phyloP scores from a whole-genome alignment of 306 rosid species.

The Rosa chinensis region DNA sequence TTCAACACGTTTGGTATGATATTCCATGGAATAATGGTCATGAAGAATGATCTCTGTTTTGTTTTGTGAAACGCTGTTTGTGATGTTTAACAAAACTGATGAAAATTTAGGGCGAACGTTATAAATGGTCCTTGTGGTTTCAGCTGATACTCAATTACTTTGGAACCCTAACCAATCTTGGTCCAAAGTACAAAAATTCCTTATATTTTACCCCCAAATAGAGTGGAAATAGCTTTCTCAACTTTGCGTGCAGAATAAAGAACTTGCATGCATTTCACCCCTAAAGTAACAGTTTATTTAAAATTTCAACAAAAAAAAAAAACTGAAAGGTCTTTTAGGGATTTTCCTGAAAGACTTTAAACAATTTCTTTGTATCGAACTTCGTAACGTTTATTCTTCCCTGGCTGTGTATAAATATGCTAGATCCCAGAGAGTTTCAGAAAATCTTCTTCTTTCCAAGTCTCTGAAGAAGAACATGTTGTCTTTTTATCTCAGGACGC shows the following conservation, averaged over 20 bases:
- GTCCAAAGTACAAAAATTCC: too few relatives aligned
- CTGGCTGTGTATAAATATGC: background rate
- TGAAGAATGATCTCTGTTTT: background rate
- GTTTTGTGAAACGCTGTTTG: background rate
- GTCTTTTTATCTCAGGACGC: background rate
- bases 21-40: background rate
- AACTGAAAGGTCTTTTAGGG: background rate
- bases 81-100: background rate
- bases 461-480: background rate
- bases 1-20: background rate
- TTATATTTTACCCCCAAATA: background rate
- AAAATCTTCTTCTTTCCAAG: background rate
- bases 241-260: background rate
- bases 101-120: background rate
- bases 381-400: background rate
- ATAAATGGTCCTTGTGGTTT: background rate
- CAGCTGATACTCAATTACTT: background rate
- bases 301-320: too few relatives aligned
- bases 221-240: background rate
- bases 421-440: background rate
- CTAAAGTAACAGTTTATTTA: too few relatives aligned
- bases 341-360: background rate
- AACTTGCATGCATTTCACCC: background rate
- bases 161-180: background rate
- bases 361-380: too few relatives aligned